Evolutionary conservation across 495 filamentous ascomycete species (phyloP).

Genomic region (Pseudevernia furfuracea): DNA sequence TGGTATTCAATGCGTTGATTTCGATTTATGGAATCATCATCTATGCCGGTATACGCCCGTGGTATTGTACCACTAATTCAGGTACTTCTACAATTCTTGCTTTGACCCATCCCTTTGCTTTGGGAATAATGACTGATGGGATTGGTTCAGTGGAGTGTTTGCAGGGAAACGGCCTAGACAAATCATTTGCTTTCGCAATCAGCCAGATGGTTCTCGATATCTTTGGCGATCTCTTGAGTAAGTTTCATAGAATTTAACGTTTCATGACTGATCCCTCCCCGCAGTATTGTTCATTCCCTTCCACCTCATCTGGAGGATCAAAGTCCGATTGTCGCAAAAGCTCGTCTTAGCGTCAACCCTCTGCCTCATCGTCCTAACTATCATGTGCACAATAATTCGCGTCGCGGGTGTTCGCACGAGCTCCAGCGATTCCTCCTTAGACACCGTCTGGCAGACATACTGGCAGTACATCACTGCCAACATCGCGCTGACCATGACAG

Average conservation of each 20-base stretch:
- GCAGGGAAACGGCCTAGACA: conserved; percentile 4
- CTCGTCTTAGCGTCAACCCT: conserved; percentile 22
- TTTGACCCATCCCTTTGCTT: background rate
- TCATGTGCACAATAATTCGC: conserved; percentile 20
- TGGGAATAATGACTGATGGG: background rate
- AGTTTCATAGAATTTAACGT: background rate
- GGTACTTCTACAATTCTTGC: conserved; percentile 7
- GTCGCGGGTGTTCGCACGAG: conserved; percentile 11
- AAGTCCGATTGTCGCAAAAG: conserved; percentile 22
- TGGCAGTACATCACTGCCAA: conserved; percentile 23
- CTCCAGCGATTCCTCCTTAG: conserved; percentile 6
- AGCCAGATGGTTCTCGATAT: conserved; percentile 22
- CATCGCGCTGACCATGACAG: conserved; percentile 22
- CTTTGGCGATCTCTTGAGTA: conserved; percentile 24
- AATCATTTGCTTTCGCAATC: conserved; percentile 8
- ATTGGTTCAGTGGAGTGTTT: background rate
- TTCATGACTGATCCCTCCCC: background rate
- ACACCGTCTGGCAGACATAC: conserved; percentile 22
- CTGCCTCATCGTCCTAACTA: conserved; percentile 23
- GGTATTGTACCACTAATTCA: conserved; percentile 13
- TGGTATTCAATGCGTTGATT: conserved; percentile 16
- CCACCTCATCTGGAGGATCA: conserved; percentile 23
- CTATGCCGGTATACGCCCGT: conserved; percentile 20
- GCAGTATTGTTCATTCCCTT: conserved; percentile 25
- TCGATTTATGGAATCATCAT: conserved; percentile 16